Evolutionary conservation across 305 asterid genomes (phyloP).

Genomic region (Fraxinus baroniana): DNA sequence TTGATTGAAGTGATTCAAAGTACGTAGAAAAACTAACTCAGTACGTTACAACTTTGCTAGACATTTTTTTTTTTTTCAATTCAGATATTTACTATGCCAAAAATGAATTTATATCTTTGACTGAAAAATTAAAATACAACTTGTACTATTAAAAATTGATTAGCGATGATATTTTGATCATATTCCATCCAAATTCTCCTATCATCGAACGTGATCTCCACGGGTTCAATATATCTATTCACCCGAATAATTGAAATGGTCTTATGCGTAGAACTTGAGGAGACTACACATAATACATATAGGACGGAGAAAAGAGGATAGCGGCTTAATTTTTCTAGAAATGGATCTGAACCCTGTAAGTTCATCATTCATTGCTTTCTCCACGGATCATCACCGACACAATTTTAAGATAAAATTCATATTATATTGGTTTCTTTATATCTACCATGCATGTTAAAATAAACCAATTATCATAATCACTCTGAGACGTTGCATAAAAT

Average conservation of each 20-base stretch:
- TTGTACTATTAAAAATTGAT: no score
- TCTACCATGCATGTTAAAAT: background rate
- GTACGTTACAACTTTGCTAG: no score
- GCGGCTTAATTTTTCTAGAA: background rate
- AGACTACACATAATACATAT: background rate
- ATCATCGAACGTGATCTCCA: constrained; percentile 7
- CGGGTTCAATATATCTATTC: background rate
- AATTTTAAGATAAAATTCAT: background rate
- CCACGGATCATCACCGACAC: background rate
- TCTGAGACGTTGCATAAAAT: background rate
- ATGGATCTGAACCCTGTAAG: constrained; percentile 36
- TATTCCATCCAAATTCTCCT: no score
- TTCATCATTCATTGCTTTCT: background rate
- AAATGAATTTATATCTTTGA: no score
- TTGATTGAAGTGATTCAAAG: no score
- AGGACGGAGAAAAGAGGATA: background rate
- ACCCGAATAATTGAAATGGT: background rate
- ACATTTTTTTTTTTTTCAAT: no score
- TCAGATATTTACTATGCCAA: no score
- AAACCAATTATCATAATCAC: background rate
- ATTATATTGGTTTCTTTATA: background rate
- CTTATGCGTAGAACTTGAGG: background rate
- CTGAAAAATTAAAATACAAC: no score
- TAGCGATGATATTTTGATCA: no score
- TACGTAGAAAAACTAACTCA: no score